Evolutionary conservation across 2,329 filamentous ascomycete species (phyloP).

Genomic region (Neonectria magnoliae): DNA sequence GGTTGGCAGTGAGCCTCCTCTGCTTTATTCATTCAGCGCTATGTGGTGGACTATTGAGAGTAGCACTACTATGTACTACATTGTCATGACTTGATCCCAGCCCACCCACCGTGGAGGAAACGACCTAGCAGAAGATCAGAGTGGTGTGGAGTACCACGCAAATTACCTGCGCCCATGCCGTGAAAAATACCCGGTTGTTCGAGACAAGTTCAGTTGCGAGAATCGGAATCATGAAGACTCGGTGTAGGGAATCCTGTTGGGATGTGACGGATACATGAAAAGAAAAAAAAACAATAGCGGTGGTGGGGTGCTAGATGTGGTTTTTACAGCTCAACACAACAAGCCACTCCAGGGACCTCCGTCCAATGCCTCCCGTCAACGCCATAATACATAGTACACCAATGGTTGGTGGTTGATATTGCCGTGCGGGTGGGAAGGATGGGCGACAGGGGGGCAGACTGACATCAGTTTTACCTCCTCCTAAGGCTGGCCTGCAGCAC

Average conservation of each 20-base stretch:
- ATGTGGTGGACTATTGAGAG: background rate
- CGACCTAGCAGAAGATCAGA: constrained; percentile 16
- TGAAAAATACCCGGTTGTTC: background rate
- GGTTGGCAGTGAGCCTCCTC: background rate
- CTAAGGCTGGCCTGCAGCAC: background rate
- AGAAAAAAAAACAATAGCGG: background rate
- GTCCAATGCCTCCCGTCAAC: background rate
- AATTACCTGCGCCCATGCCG: constrained; percentile 34
- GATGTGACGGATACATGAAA: background rate
- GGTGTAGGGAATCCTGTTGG: background rate
- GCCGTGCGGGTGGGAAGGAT: background rate
- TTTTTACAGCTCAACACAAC: background rate
- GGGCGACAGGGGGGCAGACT: background rate
- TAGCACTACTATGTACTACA: background rate
- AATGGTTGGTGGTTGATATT: background rate
- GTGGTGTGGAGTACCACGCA: constrained; percentile 30
- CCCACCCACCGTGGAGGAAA: constrained; percentile 3
- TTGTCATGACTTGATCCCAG: background rate
- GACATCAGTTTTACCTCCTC: background rate
- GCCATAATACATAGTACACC: background rate
- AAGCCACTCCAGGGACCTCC: background rate
- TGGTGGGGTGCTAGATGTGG: background rate
- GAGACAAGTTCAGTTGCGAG: background rate
- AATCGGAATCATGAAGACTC: background rate
- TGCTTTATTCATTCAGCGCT: background rate